Percentiles rank a stretch among this genome's conserved stretches.
These are phyloP conservation scores for Colletotrichum tanaceti DNA, from an alignment of 2,329 filamentous ascomycete species.

Conservation along the genomic window DNA sequence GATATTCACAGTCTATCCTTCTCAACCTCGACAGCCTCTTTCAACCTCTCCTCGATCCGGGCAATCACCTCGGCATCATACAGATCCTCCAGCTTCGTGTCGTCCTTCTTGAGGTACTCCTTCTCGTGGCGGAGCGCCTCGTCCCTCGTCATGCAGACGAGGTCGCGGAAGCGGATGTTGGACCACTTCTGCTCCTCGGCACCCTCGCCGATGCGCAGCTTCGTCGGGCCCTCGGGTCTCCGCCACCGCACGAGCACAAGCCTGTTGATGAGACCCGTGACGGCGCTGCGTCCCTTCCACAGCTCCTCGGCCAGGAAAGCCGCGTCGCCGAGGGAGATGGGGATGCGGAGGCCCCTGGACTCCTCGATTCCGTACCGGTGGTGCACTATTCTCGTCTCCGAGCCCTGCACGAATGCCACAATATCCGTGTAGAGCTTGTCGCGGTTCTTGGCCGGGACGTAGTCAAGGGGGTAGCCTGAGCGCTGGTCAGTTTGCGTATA, in stretches of 20 bases:
- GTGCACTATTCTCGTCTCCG: constrained; percentile 75
- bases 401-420: constrained; percentile 77
- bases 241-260: constrained; percentile 85
- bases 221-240: constrained; percentile 69
- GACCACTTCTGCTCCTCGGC: constrained; percentile 82
- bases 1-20: constrained; percentile 54
- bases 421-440: constrained; percentile 95
- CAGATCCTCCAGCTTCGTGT: constrained; percentile 74
- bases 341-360: constrained; percentile 79
- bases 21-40: constrained; percentile 74
- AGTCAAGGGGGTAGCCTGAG: constrained; percentile 86
- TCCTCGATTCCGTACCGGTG: constrained; percentile 35
- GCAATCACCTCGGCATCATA: constrained; percentile 77
- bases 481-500: constrained; percentile 37
- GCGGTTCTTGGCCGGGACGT: constrained; percentile 80
- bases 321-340: constrained; percentile 82
- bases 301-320: constrained; percentile 92
- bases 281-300: constrained; percentile 82
- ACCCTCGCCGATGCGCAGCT: constrained; percentile 69
- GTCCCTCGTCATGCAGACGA: constrained; percentile 95
- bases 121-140: constrained; percentile 85
- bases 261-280: constrained; percentile 84
- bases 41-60: constrained; percentile 73
- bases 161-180: constrained; percentile 73
- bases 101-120: constrained; percentile 77